A percentile compares a stretch with the other conserved stretches of the same genome.
phyloP scores from a whole-genome alignment of 2,329 filamentous ascomycete genomes.

The Beauveria scarabaeidicola region DNA sequence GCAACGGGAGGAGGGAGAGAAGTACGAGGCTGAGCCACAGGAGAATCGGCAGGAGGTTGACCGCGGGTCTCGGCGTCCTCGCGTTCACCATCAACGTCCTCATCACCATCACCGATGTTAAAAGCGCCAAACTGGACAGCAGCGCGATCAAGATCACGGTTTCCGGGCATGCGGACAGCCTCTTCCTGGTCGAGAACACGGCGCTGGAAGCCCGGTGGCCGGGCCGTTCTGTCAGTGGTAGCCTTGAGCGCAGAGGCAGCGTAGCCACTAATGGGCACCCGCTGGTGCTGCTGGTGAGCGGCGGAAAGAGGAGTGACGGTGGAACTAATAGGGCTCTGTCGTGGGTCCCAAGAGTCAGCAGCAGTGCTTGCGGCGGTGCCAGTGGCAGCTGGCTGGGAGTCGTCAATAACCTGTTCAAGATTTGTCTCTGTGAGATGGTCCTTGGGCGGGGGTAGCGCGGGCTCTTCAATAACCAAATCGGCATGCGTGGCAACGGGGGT shows the following conservation, averaged over 20 bases:
- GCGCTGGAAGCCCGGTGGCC: slow-evolving; percentile 73
- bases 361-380: slow-evolving; percentile 83
- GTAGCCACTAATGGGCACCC: slow-evolving; percentile 58
- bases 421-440: slow-evolving; percentile 86
- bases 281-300: slow-evolving; percentile 54
- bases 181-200: slow-evolving; percentile 91
- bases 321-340: slow-evolving; percentile 48
- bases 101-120: slow-evolving; percentile 73
- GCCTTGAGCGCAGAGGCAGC: slow-evolving; percentile 78
- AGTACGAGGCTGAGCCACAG: slow-evolving; percentile 74
- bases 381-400: slow-evolving; percentile 66
- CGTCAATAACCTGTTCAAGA: slow-evolving; percentile 81
- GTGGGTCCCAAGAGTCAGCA: slow-evolving; percentile 75
- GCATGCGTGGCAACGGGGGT: slow-evolving; percentile 27
- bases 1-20: slow-evolving; percentile 75
- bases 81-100: slow-evolving; percentile 87
- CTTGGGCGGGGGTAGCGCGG: slow-evolving; percentile 59
- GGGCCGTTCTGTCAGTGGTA: slow-evolving; percentile 51
- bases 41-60: slow-evolving; percentile 89
- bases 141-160: slow-evolving; percentile 86
- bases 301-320: slow-evolving; percentile 59
- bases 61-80: slow-evolving; percentile 93
- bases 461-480: slow-evolving; percentile 38
- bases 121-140: slow-evolving; percentile 96
- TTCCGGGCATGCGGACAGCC: slow-evolving; percentile 95